phyloP scores from a whole-genome alignment of 2,329 filamentous ascomycete species.

The Botrytis hyacinthi region DNA sequence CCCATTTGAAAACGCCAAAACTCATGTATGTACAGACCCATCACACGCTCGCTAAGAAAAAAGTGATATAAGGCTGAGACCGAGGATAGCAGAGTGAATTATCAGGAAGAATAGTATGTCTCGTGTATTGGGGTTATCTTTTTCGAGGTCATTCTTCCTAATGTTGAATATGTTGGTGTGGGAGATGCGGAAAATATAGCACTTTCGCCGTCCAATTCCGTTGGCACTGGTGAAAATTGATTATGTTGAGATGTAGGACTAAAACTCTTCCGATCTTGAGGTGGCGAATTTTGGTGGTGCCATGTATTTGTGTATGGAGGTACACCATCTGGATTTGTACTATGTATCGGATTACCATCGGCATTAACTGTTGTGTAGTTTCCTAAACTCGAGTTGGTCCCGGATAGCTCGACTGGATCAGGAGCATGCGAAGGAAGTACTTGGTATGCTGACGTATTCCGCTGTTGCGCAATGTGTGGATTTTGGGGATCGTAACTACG shows the following conservation, averaged over 20 bases:
- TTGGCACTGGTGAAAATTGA: constrained; percentile 4
- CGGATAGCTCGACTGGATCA: constrained; percentile 11
- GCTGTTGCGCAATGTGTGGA: constrained; percentile 16
- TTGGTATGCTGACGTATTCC: not conserved
- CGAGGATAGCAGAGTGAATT: not conserved
- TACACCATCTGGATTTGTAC: not conserved
- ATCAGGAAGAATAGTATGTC: constrained; percentile 28
- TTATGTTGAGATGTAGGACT: constrained; percentile 20
- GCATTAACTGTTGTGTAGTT: not conserved
- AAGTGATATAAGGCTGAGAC: not conserved
- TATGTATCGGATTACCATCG: not conserved
- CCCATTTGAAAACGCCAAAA: constrained; percentile 11
- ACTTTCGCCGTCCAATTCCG: constrained; percentile 15
- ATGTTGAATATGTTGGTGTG: constrained; percentile 27
- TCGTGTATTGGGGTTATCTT: constrained; percentile 27
- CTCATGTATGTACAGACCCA: not conserved
- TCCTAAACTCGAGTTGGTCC: not conserved
- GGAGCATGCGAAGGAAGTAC: constrained; percentile 7
- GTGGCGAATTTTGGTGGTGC: constrained; percentile 11
- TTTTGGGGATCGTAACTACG: constrained; percentile 22
- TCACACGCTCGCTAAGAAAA: not conserved
- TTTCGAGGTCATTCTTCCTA: constrained; percentile 20
- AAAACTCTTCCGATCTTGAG: not conserved
- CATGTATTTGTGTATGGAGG: not conserved
- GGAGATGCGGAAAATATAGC: constrained; percentile 21